Base-by-base conservation (phyloP, 805 yeast genomes). In the Komagataella populi region DNA sequence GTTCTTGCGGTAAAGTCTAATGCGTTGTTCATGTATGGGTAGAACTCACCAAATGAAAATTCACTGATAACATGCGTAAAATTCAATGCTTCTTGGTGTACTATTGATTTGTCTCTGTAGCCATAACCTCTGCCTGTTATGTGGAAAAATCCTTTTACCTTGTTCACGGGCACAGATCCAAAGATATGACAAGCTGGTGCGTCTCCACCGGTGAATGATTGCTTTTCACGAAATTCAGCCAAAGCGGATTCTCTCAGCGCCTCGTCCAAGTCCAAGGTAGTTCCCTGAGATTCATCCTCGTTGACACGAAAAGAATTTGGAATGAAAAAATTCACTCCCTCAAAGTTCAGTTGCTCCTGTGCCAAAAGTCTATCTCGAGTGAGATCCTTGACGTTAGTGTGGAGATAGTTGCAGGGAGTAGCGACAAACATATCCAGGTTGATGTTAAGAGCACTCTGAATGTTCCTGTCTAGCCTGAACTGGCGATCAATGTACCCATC, bases 31-130 rank as follows among this genome's bases (percentile, higher is more conserved):
- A 90, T 73, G 58, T 77, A 84, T 3, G 99, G 97, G 61, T 80
- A 89, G 65, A 84, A 89, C 44, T 80, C 87, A 12, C 99, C 99
- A 67, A 83, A 91, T 8, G 97, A 88, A 55, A 89, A 78, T 64
- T 91, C 98, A 54, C 78, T 78, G 54, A 93, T 83, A 4, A 80
- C 79, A 66, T 93, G 99, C 1, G 96, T 77, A 62, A 91, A 84
- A 61, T 91, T 86, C 53, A 87, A 67, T 20, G 73, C 67, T 45
- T 78, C 78, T 6, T 60, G 39, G 1, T 77, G 78, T 8, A 74
- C 71, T 46, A 67, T 65, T 48, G 77, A 68, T 53, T 77, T 65
- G 54, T 74, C 81, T 44, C 66, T 57, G 55, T 81, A 82, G 1
- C 87, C 90, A 55, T 69, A 69, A 0, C 95, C 95, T 58, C 77